A percentile compares a stretch with the other conserved stretches of the same genome.
Conservation (phyloP, 208 protist genomes). For the Porcisia deanei region DNA sequence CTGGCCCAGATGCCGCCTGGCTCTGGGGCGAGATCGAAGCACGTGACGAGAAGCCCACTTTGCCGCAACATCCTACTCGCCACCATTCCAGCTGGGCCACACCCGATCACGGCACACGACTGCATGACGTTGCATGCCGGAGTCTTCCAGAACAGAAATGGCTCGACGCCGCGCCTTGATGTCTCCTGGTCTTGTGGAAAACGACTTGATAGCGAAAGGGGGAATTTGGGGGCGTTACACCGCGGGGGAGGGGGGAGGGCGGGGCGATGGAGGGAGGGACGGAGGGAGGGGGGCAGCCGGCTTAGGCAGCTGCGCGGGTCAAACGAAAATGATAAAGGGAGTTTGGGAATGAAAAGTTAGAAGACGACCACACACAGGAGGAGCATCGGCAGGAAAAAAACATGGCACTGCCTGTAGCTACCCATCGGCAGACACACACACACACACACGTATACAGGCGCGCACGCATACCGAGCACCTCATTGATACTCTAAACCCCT, state of each 20-base stretch:
- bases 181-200: neutral
- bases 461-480: neutral
- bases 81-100: constrained; percentile 84
- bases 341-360: neutral
- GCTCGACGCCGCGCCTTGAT: neutral
- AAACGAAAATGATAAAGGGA: neutral
- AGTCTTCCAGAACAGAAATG: neutral
- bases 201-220: neutral
- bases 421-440: no score
- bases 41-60: constrained; percentile 82
- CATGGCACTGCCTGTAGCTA: neutral
- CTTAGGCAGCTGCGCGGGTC: neutral
- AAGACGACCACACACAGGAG: neutral
- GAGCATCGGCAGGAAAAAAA: neutral
- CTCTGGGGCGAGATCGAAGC: constrained; percentile 70
- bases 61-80: constrained; percentile 68
- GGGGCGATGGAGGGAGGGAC: no score
- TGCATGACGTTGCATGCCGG: constrained; percentile 41
- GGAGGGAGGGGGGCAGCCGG: neutral
- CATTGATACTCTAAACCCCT: neutral
- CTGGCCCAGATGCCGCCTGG: constrained; percentile 82
- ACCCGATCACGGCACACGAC: constrained; percentile 87
- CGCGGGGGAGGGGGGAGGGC: neutral
- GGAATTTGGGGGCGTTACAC: neutral
- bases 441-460: neutral